Percentiles rank a stretch among this genome's conserved stretches.
Conservation (phyloP, 495 filamentous ascomycete genomes). For the Xylaria telfairii region DNA sequence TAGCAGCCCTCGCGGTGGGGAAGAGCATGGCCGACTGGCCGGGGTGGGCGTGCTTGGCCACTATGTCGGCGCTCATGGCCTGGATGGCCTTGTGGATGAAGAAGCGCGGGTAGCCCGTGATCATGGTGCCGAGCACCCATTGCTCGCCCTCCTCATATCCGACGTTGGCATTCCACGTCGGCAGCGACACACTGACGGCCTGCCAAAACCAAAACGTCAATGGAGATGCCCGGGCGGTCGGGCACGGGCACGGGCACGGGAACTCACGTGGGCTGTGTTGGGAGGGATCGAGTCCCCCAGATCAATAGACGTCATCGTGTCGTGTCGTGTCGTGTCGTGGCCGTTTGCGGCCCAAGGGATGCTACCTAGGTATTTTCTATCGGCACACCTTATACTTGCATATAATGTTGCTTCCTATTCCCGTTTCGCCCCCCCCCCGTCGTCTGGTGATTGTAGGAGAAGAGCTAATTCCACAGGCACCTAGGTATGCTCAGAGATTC, state of each 20-base stretch:
- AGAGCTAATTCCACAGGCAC: no score
- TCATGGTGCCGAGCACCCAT: constrained; percentile 84
- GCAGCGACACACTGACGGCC: constrained; percentile 95
- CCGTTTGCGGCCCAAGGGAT: not conserved
- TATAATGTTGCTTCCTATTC: not conserved
- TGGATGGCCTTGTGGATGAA: constrained; percentile 88
- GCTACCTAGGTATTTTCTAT: not conserved
- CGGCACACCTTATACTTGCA: not conserved
- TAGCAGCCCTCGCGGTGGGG: constrained; percentile 69
- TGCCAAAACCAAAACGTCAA: constrained; percentile 44
- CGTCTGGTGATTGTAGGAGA: no score
- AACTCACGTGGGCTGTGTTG: constrained; percentile 65
- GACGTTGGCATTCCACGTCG: constrained; percentile 89
- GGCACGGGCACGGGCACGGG: not conserved
- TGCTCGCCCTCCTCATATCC: constrained; percentile 91
- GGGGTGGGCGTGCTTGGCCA: constrained; percentile 65
- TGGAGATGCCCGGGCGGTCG: constrained; percentile 30
- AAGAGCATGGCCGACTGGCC: constrained; percentile 80
- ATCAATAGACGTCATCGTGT: constrained; percentile 47
- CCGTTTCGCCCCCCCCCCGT: not conserved
- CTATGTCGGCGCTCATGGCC: constrained; percentile 70
- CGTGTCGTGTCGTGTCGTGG: not conserved
- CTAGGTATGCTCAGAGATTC: not conserved
- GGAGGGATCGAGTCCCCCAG: constrained; percentile 66
- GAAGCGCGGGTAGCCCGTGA: constrained; percentile 95